phyloP scores from a whole-genome alignment of 2,329 filamentous ascomycete genomes.

The Hypoxylon sp. region DNA sequence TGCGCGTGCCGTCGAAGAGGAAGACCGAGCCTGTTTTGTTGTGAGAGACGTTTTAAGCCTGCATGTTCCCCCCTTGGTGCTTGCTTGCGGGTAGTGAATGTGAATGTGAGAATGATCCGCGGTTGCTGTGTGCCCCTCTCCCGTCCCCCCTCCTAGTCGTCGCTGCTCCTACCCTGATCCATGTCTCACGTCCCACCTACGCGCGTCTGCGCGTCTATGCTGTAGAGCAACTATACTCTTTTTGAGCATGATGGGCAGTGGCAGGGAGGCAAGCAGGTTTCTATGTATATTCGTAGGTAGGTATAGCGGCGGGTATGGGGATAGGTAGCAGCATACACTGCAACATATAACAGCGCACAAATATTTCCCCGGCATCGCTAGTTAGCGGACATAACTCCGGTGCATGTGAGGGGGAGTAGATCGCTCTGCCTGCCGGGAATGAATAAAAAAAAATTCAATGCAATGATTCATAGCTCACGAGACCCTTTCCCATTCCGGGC shows the following conservation, averaged over 20 bases:
- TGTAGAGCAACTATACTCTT: constrained; percentile 11
- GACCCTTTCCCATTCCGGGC: constrained; percentile 12
- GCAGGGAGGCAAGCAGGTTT: too few species aligned
- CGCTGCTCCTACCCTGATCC: background rate
- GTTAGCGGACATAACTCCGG: constrained; percentile 26
- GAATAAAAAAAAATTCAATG: background rate
- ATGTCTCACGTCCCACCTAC: background rate
- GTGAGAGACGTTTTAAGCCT: background rate
- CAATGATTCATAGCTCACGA: constrained; percentile 15
- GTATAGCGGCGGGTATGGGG: background rate
- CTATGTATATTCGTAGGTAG: background rate
- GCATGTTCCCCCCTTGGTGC: background rate
- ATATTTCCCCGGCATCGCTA: constrained; percentile 12
- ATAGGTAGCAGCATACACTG: background rate
- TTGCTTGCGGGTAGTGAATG: background rate
- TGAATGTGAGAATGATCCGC: background rate
- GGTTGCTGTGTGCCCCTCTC: background rate
- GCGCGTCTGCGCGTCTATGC: background rate
- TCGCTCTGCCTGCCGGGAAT: constrained; percentile 3
- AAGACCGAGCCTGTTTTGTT: constrained; percentile 74
- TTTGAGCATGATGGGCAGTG: background rate
- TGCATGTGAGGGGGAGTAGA: constrained; percentile 3
- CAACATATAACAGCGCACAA: constrained; percentile 25
- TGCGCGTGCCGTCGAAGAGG: constrained; percentile 73
- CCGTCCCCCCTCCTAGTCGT: background rate